Conservation (phyloP, 2,329 filamentous ascomycete species). For the Rutstroemia sp. region DNA sequence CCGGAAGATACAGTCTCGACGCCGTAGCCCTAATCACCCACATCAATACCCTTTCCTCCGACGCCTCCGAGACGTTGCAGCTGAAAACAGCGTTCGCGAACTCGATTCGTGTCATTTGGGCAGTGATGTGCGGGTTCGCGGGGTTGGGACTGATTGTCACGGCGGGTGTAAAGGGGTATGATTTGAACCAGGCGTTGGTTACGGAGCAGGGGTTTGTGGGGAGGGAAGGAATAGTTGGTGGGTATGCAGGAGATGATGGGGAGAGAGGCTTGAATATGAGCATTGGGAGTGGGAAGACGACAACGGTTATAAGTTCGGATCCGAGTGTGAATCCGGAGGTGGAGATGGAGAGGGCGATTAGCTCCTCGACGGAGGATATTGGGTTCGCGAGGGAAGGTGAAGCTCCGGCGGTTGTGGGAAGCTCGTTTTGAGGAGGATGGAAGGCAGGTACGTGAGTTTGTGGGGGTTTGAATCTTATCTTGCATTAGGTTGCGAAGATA, state of each 20-base stretch:
- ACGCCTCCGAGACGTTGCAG: background rate
- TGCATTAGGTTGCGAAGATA: too few relatives aligned
- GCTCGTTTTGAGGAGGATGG: too few relatives aligned
- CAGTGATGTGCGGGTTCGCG: conserved; percentile 42
- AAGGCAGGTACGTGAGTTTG: too few relatives aligned
- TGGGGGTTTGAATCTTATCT: too few relatives aligned
- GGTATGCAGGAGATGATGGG: background rate
- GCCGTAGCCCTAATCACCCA: background rate
- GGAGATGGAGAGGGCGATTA: too few relatives aligned
- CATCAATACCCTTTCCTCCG: background rate
- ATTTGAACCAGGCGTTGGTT: conserved; percentile 37
- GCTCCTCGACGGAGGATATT: too few relatives aligned
- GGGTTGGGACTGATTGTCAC: conserved; percentile 40
- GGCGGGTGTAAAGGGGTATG: conserved; percentile 39
- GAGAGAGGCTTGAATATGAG: too few relatives aligned
- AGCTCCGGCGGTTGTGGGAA: too few relatives aligned
- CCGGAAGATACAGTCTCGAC: background rate
- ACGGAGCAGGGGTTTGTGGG: conserved; percentile 34
- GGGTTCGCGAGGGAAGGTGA: too few relatives aligned
- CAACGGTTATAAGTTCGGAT: too few relatives aligned
- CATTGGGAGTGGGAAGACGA: too few relatives aligned
- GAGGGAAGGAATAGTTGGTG: background rate
- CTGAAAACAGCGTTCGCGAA: conserved; percentile 38
- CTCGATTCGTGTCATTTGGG: conserved; percentile 45
- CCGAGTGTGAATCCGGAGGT: too few relatives aligned